Percentiles rank a stretch among this genome's conserved stretches.
phyloP scores from a whole-genome alignment of 352 stramenopile genomes.

The Globisporangium lucens region DNA sequence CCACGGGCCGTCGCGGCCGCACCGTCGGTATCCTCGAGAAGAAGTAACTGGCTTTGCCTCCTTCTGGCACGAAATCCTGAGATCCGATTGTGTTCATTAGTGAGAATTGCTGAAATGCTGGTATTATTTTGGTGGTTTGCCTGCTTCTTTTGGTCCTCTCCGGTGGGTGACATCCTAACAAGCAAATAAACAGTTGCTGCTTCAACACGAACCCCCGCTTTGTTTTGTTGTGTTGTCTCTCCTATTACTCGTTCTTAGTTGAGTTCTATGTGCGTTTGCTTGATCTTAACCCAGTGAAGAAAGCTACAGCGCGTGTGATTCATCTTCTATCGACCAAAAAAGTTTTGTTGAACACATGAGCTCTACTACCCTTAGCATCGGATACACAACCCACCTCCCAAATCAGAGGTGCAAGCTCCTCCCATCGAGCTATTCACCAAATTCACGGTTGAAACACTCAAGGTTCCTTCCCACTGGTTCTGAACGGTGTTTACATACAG shows the following conservation, averaged over 20 bases:
- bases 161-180: constrained; percentile 18
- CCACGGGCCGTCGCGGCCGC: constrained; percentile 94
- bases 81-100: constrained; percentile 35
- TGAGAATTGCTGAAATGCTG: constrained; percentile 61
- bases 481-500: too few relatives aligned
- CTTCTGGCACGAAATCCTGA: constrained; percentile 4
- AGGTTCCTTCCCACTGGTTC: too few relatives aligned
- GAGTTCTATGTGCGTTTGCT: background rate
- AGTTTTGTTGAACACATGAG: too few relatives aligned
- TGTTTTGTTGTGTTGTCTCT: background rate
- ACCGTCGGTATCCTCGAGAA: constrained; percentile 79
- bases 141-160: constrained; percentile 16
- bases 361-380: too few relatives aligned
- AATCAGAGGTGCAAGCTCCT: too few relatives aligned
- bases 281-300: background rate
- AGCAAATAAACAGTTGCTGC: constrained; percentile 25
- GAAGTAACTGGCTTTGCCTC: constrained; percentile 65
- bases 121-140: constrained; percentile 45
- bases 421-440: too few relatives aligned
- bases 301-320: too few relatives aligned
- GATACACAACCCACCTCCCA: too few relatives aligned
- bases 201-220: constrained; percentile 14
- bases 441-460: too few relatives aligned
- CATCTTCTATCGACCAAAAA: too few relatives aligned
- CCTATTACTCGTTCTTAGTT: background rate